These are phyloP conservation scores for Neurospora sp. DNA, from an alignment of 495 filamentous ascomycete genomes.

Conservation along the genomic window DNA sequence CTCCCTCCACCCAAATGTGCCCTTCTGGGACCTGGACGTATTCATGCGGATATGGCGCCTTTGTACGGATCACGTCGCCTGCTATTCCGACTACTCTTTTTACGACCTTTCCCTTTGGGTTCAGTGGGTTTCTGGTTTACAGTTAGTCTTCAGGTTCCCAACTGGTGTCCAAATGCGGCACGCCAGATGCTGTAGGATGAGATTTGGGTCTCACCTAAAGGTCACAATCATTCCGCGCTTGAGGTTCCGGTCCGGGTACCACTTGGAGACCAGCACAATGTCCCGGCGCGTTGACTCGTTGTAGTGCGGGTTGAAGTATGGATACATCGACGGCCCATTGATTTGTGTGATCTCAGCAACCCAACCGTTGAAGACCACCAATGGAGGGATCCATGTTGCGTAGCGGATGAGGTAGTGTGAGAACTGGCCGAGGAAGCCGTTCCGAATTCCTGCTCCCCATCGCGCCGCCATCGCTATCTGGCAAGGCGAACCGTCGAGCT, in stretches of 20 bases:
- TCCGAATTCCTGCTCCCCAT: constrained; percentile 22
- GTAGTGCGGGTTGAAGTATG: constrained; percentile 58
- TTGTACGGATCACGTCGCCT: constrained; percentile 55
- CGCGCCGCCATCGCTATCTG: constrained; percentile 8
- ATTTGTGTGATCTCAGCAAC: constrained; percentile 54
- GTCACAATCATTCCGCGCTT: constrained; percentile 44
- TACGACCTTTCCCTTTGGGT: constrained; percentile 48
- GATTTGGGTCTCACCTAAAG: constrained; percentile 32
- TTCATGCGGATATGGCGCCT: constrained; percentile 47
- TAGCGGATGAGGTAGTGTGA: constrained; percentile 40
- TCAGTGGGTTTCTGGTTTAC: constrained; percentile 46
- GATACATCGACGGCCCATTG: constrained; percentile 65
- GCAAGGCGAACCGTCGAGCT: not conserved
- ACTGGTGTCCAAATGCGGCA: not conserved
- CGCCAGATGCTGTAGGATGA: not conserved
- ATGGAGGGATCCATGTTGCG: constrained; percentile 51
- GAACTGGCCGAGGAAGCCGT: constrained; percentile 25
- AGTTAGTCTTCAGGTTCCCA: constrained; percentile 3
- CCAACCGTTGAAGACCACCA: constrained; percentile 54
- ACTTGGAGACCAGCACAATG: constrained; percentile 42
- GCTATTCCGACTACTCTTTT: constrained; percentile 64
- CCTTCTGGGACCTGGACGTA: constrained; percentile 53
- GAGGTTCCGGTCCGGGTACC: constrained; percentile 32
- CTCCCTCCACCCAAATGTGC: constrained; percentile 75
- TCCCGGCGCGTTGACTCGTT: constrained; percentile 45